Evolutionary conservation across 768 basidiomycete species (phyloP).

Genomic region (Naganishia vaughanmartiniae): DNA sequence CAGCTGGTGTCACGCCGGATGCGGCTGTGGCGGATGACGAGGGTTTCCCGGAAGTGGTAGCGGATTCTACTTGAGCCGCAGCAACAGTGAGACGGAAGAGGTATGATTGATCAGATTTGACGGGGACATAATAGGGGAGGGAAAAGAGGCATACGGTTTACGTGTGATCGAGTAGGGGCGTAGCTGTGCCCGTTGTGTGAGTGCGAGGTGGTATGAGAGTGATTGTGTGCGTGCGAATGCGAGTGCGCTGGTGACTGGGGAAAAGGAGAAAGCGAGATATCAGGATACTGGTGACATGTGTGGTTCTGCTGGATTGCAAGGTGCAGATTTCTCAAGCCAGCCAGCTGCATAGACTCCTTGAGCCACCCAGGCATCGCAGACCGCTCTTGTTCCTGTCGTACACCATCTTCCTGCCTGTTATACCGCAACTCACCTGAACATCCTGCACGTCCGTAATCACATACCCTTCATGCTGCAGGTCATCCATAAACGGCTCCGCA

Average conservation of each 20-base stretch:
- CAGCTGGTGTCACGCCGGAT: background rate
- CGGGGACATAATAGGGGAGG: background rate
- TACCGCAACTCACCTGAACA: background rate
- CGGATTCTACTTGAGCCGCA: slow-evolving; percentile 14
- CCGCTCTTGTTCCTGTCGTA: too few relatives aligned
- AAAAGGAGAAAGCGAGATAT: slow-evolving; percentile 19
- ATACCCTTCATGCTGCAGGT: slow-evolving; percentile 54
- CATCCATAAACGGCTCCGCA: slow-evolving; percentile 69
- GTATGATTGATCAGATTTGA: background rate
- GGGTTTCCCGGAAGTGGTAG: slow-evolving; percentile 19
- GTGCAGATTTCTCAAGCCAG: too few relatives aligned
- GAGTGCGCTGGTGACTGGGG: slow-evolving; percentile 46
- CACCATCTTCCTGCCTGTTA: background rate
- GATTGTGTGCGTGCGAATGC: slow-evolving; percentile 40
- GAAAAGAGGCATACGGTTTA: background rate
- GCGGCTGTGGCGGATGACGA: slow-evolving; percentile 28
- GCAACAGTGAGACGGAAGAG: slow-evolving; percentile 3
- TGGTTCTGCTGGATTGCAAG: too few relatives aligned
- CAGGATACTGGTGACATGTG: slow-evolving; percentile 1
- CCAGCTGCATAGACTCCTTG: too few relatives aligned
- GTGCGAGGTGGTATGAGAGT: slow-evolving; percentile 34
- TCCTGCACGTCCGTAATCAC: slow-evolving; percentile 17
- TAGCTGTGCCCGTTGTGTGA: slow-evolving; percentile 33
- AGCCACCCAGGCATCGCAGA: too few relatives aligned
- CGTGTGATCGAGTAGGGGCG: background rate